These are phyloP conservation scores for Lentinula raphanica DNA, from an alignment of 768 basidiomycete genomes.

Conservation along the genomic window DNA sequence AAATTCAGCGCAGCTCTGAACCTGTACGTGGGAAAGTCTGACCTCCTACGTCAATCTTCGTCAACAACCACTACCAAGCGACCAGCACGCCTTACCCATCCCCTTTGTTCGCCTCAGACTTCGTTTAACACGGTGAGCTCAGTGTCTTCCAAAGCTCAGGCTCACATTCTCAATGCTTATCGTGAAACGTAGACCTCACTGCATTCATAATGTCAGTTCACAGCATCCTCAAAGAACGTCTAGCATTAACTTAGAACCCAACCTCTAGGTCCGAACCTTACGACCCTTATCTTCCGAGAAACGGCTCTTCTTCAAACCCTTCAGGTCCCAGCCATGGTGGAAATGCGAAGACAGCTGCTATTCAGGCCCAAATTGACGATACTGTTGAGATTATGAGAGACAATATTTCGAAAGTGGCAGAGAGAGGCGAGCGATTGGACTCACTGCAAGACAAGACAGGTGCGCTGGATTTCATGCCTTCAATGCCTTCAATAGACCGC, in stretches of 20 bases:
- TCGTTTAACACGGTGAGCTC: conserved; percentile 39
- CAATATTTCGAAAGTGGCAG: conserved; percentile 94
- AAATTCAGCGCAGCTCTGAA: not conserved
- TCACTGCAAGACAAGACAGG: conserved; percentile 98
- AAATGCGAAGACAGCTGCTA: conserved; percentile 86
- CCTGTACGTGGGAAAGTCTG: not conserved
- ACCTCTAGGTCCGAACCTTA: conserved; percentile 88
- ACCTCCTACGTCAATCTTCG: not conserved
- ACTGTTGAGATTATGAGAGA: conserved; percentile 98
- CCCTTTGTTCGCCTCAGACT: conserved; percentile 14
- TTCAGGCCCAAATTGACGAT: conserved; percentile 95
- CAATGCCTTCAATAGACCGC: conserved; percentile 1
- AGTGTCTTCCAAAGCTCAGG: not conserved
- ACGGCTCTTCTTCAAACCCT: conserved; percentile 58
- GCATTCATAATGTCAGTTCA: conserved; percentile 34
- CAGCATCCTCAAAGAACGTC: conserved; percentile 7
- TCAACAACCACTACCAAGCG: not conserved
- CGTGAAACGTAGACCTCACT: conserved; percentile 23
- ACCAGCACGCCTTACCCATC: not conserved
- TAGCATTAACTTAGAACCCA: conserved; percentile 8
- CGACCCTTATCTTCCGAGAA: conserved; percentile 94
- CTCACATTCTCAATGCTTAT: not conserved
- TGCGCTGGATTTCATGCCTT: conserved; percentile 24
- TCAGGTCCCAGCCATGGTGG: conserved; percentile 42
- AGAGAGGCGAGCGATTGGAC: conserved; percentile 91